A percentile compares a stretch with the other conserved stretches of the same genome.
phyloP scores from a whole-genome alignment of 805 yeast genomes.

The Phaffomyces opuntiae region DNA sequence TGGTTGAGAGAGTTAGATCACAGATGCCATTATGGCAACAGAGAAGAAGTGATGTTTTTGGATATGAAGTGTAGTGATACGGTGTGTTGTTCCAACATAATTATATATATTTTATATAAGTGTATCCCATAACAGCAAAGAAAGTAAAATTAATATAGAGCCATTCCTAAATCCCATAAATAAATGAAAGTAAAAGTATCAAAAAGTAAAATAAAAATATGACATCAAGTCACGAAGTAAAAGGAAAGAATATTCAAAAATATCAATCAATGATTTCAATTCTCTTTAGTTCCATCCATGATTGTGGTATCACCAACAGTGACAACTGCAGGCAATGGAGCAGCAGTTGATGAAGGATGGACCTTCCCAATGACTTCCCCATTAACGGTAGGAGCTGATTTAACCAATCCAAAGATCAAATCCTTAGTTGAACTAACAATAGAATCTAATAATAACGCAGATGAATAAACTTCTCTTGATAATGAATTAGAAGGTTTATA shows the following conservation, averaged over 20 bases:
- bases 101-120: too few species aligned
- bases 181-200: too few species aligned
- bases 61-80: conserved; percentile 13
- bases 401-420: not conserved
- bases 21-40: conserved; percentile 79
- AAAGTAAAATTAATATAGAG: too few species aligned
- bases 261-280: not conserved
- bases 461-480: not conserved
- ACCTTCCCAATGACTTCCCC: not conserved
- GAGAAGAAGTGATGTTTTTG: conserved; percentile 54
- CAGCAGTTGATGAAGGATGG: not conserved
- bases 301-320: too few species aligned
- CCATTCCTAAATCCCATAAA: too few species aligned
- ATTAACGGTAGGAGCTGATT: too few species aligned
- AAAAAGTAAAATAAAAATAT: too few species aligned
- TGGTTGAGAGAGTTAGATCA: conserved; percentile 43
- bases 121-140: too few species aligned
- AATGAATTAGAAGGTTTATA: not conserved
- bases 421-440: not conserved
- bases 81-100: too few species aligned
- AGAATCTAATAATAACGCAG: not conserved
- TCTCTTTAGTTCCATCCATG: not conserved
- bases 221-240: too few species aligned
- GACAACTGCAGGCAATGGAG: not conserved
- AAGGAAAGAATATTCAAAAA: not conserved